Percentiles rank a stretch among this genome's conserved stretches.
These are phyloP conservation scores for Ogataea wickerhamii DNA, from an alignment of 805 yeast genomes.

Conservation along the genomic window DNA sequence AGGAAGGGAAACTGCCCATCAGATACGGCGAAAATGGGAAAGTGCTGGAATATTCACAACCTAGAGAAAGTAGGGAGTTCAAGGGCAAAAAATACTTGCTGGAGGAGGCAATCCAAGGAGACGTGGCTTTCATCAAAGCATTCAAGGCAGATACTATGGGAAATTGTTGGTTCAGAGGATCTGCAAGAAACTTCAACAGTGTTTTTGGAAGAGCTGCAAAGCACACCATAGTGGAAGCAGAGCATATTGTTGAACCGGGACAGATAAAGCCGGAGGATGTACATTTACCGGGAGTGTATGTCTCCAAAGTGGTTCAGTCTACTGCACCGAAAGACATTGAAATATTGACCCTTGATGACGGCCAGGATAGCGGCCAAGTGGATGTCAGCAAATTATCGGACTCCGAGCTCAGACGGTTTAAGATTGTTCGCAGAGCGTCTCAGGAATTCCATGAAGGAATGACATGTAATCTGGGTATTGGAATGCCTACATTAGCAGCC, in stretches of 20 bases:
- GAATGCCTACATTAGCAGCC: conserved; percentile 50
- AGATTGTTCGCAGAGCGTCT: conserved; percentile 43
- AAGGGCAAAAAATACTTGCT: conserved; percentile 40
- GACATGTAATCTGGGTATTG: conserved; percentile 46
- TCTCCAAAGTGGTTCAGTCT: conserved; percentile 38
- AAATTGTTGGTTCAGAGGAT: conserved; percentile 44
- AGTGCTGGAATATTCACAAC: conserved; percentile 35
- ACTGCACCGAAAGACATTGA: conserved; percentile 43
- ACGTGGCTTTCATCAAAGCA: conserved; percentile 47
- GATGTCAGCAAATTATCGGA: conserved; percentile 6
- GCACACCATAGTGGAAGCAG: conserved; percentile 49
- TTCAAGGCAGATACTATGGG: conserved; percentile 47
- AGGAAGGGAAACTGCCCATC: conserved; percentile 45
- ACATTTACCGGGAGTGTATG: conserved; percentile 46
- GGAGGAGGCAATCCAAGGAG: conserved; percentile 44
- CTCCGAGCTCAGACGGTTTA: conserved; percentile 22
- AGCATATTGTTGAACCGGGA: conserved; percentile 45
- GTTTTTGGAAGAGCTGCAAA: conserved; percentile 44
- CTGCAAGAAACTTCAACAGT: conserved; percentile 45
- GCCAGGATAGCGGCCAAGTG: conserved; percentile 5
- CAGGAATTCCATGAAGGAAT: conserved; percentile 42
- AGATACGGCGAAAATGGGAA: conserved; percentile 36
- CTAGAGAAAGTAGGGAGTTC: conserved; percentile 42
- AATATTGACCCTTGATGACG: conserved; percentile 26
- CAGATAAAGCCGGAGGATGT: conserved; percentile 42